A percentile compares a stretch with the other conserved stretches of the same genome.
Conservation (phyloP, 2,329 filamentous ascomycete genomes). For the Blumeria hordei region DNA sequence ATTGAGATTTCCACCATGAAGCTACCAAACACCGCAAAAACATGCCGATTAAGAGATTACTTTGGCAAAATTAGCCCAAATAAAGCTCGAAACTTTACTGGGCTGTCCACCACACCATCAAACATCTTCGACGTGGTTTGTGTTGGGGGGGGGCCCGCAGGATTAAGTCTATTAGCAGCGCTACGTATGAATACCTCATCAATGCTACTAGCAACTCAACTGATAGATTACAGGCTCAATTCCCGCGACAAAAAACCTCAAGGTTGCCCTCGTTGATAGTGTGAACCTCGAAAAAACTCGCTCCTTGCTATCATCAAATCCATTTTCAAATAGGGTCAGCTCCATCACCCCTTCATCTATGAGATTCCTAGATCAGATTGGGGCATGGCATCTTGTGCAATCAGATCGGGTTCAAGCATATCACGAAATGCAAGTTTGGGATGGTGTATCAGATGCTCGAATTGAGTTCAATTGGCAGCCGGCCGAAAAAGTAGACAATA, state of each 20-base stretch:
- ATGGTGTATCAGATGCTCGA: slow-evolving; percentile 64
- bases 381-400: slow-evolving; percentile 62
- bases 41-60: no score
- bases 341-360: slow-evolving; percentile 78
- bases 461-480: slow-evolving; percentile 66
- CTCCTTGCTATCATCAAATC: slow-evolving; percentile 38
- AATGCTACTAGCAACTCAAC: neutral
- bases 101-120: neutral
- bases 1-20: no score
- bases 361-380: slow-evolving; percentile 59
- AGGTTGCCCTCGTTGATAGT: slow-evolving; percentile 71
- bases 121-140: slow-evolving; percentile 15
- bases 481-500: slow-evolving; percentile 37
- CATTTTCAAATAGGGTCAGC: slow-evolving; percentile 85
- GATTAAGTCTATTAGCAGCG: slow-evolving; percentile 57
- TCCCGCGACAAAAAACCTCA: slow-evolving; percentile 49
- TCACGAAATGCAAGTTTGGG: slow-evolving; percentile 96
- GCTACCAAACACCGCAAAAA: no score
- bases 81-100: neutral
- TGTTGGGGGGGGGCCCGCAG: slow-evolving; percentile 23
- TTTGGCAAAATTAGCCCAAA: no score
- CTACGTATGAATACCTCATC: slow-evolving; percentile 29
- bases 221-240: slow-evolving; percentile 34
- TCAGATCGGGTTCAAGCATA: slow-evolving; percentile 58
- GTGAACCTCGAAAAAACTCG: slow-evolving; percentile 54